Conservation (phyloP, 352 stramenopile species). For the Peronospora belbahrii region DNA sequence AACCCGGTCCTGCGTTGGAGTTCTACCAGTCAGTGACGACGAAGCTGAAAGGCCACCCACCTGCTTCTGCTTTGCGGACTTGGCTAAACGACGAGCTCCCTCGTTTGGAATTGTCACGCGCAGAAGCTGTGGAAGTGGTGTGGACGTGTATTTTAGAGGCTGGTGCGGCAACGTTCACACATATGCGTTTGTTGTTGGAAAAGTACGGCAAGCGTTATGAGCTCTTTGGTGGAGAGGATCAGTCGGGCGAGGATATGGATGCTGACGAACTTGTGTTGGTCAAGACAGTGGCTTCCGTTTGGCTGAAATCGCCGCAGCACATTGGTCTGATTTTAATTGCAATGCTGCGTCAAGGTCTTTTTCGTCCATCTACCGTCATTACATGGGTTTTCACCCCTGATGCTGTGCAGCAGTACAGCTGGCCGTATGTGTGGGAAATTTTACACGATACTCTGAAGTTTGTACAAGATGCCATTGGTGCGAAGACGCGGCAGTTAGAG, state of each 20-base stretch:
- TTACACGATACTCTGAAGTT: slow-evolving; percentile 62
- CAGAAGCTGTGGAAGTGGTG: slow-evolving; percentile 59
- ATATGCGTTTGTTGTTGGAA: slow-evolving; percentile 71
- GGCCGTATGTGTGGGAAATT: slow-evolving; percentile 83
- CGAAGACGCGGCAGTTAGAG: slow-evolving; percentile 32
- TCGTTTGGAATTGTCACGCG: slow-evolving; percentile 32
- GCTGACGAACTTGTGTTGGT: slow-evolving; percentile 50
- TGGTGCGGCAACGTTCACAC: slow-evolving; percentile 73
- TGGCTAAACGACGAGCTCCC: slow-evolving; percentile 58
- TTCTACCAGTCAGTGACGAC: slow-evolving; percentile 52
- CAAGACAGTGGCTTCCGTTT: slow-evolving; percentile 62
- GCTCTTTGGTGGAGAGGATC: slow-evolving; percentile 37
- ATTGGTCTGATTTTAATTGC: slow-evolving; percentile 75
- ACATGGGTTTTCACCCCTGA: slow-evolving; percentile 78
- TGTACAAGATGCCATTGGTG: slow-evolving; percentile 32
- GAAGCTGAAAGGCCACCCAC: slow-evolving; percentile 70
- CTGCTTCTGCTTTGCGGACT: slow-evolving; percentile 33
- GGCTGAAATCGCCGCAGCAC: slow-evolving; percentile 79
- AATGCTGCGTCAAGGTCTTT: slow-evolving; percentile 64
- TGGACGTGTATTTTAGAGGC: slow-evolving; percentile 72
- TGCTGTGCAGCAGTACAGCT: slow-evolving; percentile 82
- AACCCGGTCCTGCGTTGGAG: slow-evolving; percentile 18
- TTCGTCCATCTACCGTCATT: slow-evolving; percentile 60
- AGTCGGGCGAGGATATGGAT: slow-evolving; percentile 16
- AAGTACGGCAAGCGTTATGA: slow-evolving; percentile 58